Conservation (phyloP, 495 filamentous ascomycete genomes). For the Amniculicola lignicola region DNA sequence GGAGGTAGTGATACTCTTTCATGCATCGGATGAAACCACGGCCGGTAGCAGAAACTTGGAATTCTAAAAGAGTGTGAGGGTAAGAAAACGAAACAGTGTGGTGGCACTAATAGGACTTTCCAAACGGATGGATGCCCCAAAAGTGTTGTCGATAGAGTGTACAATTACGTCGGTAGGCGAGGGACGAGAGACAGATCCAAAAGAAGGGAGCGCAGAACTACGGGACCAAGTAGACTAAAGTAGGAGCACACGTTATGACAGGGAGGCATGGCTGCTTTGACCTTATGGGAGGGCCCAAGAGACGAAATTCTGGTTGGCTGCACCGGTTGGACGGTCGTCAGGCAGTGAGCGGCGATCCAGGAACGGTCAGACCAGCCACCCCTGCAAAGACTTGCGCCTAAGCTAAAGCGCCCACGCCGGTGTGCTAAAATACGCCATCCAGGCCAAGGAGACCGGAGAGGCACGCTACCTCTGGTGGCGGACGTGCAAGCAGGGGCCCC, state of each 20-base stretch:
- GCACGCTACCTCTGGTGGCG: slow-evolving; percentile 7
- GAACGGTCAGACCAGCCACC: slow-evolving; percentile 8
- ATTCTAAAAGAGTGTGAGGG: not conserved
- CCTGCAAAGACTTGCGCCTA: slow-evolving; percentile 13
- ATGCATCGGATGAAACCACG: slow-evolving; percentile 16
- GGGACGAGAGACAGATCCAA: slow-evolving; percentile 8
- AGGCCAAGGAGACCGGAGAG: slow-evolving; percentile 4
- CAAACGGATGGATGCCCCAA: not conserved
- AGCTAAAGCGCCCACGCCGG: slow-evolving; percentile 10
- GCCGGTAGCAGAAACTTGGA: not conserved
- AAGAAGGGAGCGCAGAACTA: slow-evolving; percentile 2
- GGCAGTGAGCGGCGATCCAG: slow-evolving; percentile 22
- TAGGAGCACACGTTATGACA: slow-evolving; percentile 17
- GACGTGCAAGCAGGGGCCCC: not conserved
- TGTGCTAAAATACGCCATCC: not conserved
- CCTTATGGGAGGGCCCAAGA: not conserved
- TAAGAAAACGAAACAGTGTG: slow-evolving; percentile 1
- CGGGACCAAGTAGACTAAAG: slow-evolving; percentile 25
- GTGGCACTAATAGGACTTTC: not conserved
- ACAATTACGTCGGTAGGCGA: slow-evolving; percentile 21
- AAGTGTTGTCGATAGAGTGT: not conserved
- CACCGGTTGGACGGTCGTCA: slow-evolving; percentile 9
- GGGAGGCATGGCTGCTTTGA: slow-evolving; percentile 1
- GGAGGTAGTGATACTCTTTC: slow-evolving; percentile 14
- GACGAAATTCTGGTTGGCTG: slow-evolving; percentile 20